Base-by-base conservation (phyloP, 345 rosid species). In the Euclidium syriacum region DNA sequence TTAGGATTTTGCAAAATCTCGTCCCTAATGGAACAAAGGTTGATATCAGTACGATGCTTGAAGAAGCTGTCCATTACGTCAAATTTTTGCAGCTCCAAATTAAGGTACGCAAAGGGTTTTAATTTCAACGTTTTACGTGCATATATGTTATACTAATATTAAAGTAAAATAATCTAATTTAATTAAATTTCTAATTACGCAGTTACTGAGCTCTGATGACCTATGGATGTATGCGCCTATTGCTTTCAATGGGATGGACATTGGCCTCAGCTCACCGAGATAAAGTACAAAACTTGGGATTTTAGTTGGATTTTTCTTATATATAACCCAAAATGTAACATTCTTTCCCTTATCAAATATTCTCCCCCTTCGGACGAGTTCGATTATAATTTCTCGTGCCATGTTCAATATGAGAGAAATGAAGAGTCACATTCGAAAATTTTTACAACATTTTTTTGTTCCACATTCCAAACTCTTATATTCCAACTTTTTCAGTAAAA, bases 1-100 rank as follows among this genome's bases (percentile, higher is more conserved):
- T 90, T 42, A 79, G 80, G 56, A 77, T 85, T 62, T 65, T 90
- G 38, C 97, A 90, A 74, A 85, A 62, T 36, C 88, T 90, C 22
- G 95, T 90, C 56, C 97, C 97, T 4, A 90, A 85, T 58, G 95
- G 95, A 79, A 87, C 97, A 60, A 90, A 89, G 91, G 97, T 90
- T 36, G 97, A 90, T 68, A 85, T 90, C 22, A 90, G 97, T 76
- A 90, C 97, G 19, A 90, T 90, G 97, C 91, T 90, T 48, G 97
- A 90, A 73, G 97, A 90, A 83, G 95, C 97, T 14, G 97, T 87
- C 40, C 83, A 80, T 14, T 90, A 90, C 42, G 97, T 90, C 15
- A 85, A 87, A 76, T 87, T 90, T 62, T 70, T 90, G 79, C 97
- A 87, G 57, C 86, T 87, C 42, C 97, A 87, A 70, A 87, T 90